Percentiles rank a stretch among this genome's conserved stretches.
These are phyloP conservation scores for Boletus reticuloceps DNA, from an alignment of 768 basidiomycete species.

Conservation along the genomic window DNA sequence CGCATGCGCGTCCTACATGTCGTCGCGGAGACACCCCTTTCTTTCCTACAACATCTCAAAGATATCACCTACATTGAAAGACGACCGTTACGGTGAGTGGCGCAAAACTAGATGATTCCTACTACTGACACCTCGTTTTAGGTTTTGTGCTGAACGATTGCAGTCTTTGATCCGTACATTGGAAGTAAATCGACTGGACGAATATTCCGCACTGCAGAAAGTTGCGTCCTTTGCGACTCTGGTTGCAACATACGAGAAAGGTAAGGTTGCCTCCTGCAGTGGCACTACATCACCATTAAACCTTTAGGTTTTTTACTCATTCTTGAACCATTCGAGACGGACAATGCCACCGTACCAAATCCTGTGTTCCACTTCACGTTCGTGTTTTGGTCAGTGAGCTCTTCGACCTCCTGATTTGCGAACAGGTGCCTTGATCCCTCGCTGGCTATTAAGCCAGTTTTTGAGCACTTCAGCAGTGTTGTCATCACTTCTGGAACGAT, in stretches of 20 bases:
- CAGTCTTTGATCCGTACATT: conserved; percentile 93
- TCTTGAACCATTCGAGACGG: conserved; percentile 97
- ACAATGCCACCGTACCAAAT: conserved; percentile 97
- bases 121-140: conserved; percentile 29
- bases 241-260: conserved; percentile 97
- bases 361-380: conserved; percentile 98
- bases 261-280: conserved; percentile 34
- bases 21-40: conserved; percentile 95
- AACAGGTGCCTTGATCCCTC: conserved; percentile 96
- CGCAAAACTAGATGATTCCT: neutral
- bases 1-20: conserved; percentile 99
- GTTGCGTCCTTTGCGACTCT: conserved; percentile 95
- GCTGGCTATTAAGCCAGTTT: conserved; percentile 95
- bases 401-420: conserved; percentile 1
- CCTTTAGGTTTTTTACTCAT: conserved; percentile 87
- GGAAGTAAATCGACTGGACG: conserved; percentile 86
- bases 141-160: conserved; percentile 95
- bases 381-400: conserved; percentile 18
- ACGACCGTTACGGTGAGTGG: conserved; percentile 78
- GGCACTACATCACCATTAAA: neutral
- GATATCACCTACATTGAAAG: conserved; percentile 99
- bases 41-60: conserved; percentile 96
- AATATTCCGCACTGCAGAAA: conserved; percentile 89
- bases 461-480: conserved; percentile 96
- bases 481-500: conserved; percentile 99